These are phyloP conservation scores for Pseudopyricularia cyperi DNA, from an alignment of 2,329 filamentous ascomycete genomes.

Conservation along the genomic window DNA sequence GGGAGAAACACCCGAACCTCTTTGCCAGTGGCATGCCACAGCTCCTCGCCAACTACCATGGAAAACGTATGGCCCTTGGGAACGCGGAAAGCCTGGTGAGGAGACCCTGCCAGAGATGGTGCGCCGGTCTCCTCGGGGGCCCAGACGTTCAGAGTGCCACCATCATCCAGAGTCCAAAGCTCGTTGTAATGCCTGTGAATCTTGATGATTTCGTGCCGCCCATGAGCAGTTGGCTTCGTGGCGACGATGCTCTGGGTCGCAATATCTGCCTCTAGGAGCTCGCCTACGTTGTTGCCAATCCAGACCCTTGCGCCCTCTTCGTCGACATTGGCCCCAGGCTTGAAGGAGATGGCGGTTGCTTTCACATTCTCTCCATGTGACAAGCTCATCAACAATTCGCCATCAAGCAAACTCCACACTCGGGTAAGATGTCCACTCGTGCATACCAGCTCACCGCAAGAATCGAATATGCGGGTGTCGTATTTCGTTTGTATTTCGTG, in stretches of 20 bases:
- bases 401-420: constrained; percentile 76
- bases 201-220: constrained; percentile 64
- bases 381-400: constrained; percentile 68
- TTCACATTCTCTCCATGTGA: constrained; percentile 77
- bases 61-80: constrained; percentile 78
- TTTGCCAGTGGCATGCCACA: constrained; percentile 84
- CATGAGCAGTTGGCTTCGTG: constrained; percentile 60
- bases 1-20: constrained; percentile 77
- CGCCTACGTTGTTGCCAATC: constrained; percentile 81
- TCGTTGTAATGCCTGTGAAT: constrained; percentile 81
- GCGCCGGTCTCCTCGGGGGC: constrained; percentile 57
- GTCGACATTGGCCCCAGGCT: constrained; percentile 63
- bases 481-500: constrained; percentile 73
- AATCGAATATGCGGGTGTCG: constrained; percentile 73
- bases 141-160: constrained; percentile 80
- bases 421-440: constrained; percentile 78
- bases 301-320: constrained; percentile 74
- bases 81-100: constrained; percentile 60
- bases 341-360: constrained; percentile 71
- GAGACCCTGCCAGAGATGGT: constrained; percentile 62
- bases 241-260: constrained; percentile 55
- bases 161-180: constrained; percentile 88
- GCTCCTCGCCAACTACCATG: constrained; percentile 66
- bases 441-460: constrained; percentile 78
- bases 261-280: constrained; percentile 82